phyloP scores from a whole-genome alignment of 208 protist genomes.

The Trypanosoma platydactyli region DNA sequence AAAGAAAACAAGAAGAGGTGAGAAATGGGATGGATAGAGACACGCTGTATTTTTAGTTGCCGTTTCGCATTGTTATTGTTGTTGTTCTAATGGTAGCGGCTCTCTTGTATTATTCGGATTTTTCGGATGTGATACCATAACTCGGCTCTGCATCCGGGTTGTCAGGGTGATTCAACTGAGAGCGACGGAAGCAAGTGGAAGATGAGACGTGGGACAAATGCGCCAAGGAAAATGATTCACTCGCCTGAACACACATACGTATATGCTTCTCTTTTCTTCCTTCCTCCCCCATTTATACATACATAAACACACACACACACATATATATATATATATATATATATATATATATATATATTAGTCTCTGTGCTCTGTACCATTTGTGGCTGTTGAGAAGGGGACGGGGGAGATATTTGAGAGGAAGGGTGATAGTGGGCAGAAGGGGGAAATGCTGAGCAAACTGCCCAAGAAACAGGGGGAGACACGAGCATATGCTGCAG shows the following conservation, averaged over 20 bases:
- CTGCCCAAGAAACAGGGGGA: neutral
- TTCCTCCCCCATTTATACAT: too few species aligned
- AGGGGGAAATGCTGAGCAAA: too few species aligned
- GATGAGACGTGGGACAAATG: too few species aligned
- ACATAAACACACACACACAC: too few species aligned
- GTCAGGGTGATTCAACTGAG: too few species aligned
- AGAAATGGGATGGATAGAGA: neutral
- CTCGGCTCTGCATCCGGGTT: too few species aligned
- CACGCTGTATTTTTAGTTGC: neutral
- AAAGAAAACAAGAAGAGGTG: conserved; percentile 17
- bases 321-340: too few species aligned
- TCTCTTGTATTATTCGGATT: too few species aligned
- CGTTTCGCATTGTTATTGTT: neutral
- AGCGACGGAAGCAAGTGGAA: too few species aligned
- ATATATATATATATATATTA: neutral
- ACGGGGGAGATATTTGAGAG: neutral
- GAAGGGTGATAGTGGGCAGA: neutral
- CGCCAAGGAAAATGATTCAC: too few species aligned
- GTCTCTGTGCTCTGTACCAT: neutral
- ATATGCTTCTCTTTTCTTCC: neutral
- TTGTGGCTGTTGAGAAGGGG: neutral
- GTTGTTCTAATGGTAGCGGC: too few species aligned
- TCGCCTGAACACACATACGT: neutral
- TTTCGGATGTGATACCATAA: too few species aligned
- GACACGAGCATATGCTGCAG: neutral